Conservation (phyloP, 75 land plant genomes). For the Adiantum capillusveneris region DNA sequence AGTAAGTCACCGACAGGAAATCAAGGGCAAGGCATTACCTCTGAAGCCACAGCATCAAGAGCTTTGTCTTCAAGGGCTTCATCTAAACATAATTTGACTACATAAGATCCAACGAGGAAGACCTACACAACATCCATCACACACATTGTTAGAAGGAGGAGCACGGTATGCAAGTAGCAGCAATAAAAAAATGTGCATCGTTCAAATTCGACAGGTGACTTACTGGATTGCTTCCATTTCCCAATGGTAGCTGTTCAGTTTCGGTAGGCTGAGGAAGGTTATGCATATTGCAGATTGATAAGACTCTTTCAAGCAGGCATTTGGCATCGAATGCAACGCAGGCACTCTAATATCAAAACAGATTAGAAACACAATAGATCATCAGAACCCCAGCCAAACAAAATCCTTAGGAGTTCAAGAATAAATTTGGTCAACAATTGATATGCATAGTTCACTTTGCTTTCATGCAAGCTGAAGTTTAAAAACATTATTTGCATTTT, state of each 20-base stretch:
- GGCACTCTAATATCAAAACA: no score
- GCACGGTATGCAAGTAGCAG: no score
- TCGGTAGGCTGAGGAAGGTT: conserved; percentile 50
- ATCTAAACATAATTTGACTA: conserved; percentile 80
- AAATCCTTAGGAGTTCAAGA: no score
- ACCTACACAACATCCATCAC: no score
- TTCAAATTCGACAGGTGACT: conserved; percentile 8
- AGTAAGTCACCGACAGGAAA: no score
- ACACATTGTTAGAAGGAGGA: no score
- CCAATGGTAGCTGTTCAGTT: conserved; percentile 90
- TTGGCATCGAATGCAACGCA: conserved; percentile 68
- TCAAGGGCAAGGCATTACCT: conserved; percentile 37
- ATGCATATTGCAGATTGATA: conserved; percentile 51
- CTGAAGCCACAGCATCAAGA: conserved; percentile 63
- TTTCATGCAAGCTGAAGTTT: no score
- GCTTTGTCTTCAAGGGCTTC: conserved; percentile 49
- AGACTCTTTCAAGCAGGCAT: conserved; percentile 47
- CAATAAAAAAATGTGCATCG: no score
- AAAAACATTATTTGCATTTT: not conserved
- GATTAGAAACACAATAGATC: no score
- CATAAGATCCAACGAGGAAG: conserved; percentile 60
- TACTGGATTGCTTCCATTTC: conserved; percentile 98
- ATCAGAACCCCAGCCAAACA: no score
- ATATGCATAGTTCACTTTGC: no score
- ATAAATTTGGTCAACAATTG: no score